A percentile compares a stretch with the other conserved stretches of the same genome.
Conservation (phyloP, 495 filamentous ascomycete species). For the Pyrenula massariospora region DNA sequence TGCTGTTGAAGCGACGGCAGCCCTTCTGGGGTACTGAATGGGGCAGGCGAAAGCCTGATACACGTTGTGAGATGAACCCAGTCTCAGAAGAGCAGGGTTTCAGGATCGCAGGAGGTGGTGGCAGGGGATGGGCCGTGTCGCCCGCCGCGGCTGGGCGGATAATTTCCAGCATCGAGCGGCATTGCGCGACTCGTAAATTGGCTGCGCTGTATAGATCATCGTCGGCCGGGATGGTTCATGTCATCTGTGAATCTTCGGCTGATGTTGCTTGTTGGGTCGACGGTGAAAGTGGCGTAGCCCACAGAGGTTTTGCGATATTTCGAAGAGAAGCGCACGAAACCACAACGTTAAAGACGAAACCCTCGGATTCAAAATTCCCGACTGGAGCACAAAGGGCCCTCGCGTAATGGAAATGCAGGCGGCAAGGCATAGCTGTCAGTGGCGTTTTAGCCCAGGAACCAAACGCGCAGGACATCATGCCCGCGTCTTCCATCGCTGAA, state of each 20-base stretch:
- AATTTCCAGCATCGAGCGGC: not conserved
- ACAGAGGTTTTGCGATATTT: not conserved
- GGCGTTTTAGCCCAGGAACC: not conserved
- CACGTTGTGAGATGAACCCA: not conserved
- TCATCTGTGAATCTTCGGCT: not conserved
- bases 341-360: not conserved
- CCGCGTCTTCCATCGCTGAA: too few species aligned
- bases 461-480: too few species aligned
- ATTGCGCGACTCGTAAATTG: not conserved
- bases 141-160: not conserved
- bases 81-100: not conserved
- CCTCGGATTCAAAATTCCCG: not conserved
- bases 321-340: not conserved
- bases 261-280: too few species aligned
- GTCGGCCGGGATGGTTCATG: not conserved
- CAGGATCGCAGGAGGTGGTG: not conserved
- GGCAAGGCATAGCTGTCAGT: not conserved
- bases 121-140: not conserved
- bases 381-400: not conserved
- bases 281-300: too few species aligned
- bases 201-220: not conserved
- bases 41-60: not conserved
- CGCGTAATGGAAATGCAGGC: not conserved
- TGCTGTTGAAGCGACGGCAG: not conserved
- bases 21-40: not conserved